Evolutionary conservation across 257 asterid species (phyloP).

Genomic region (Lycium ferocissimum): DNA sequence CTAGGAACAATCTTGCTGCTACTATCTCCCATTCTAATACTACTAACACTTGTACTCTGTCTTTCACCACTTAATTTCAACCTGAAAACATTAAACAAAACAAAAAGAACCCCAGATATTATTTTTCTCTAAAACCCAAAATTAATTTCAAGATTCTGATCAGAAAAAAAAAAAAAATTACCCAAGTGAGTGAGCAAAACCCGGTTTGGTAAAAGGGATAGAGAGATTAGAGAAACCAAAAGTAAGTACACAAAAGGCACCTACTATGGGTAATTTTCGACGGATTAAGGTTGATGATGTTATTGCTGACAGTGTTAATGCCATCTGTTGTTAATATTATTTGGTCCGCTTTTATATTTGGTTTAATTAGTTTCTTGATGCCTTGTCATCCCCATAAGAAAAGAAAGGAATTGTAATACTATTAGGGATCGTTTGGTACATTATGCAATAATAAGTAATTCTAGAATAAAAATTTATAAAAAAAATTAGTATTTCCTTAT

Average conservation of each 20-base stretch:
- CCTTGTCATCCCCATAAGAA: not conserved
- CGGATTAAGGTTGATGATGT: conserved; percentile 66
- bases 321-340: conserved; percentile 56
- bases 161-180: conserved; percentile 34
- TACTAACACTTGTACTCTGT: conserved; percentile 47
- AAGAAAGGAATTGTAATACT: conserved; percentile 20
- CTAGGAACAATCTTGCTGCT: conserved; percentile 69
- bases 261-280: conserved; percentile 75
- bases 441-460: too few species aligned
- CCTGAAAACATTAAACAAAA: conserved; percentile 40
- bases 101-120: conserved; percentile 26
- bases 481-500: too few species aligned
- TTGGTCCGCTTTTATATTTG: conserved; percentile 32
- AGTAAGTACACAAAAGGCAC: conserved; percentile 83
- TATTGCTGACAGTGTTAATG: conserved; percentile 68
- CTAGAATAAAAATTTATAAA: too few species aligned
- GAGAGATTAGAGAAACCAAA: conserved; percentile 77
- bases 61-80: conserved; percentile 45
- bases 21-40: conserved; percentile 69
- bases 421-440: too few species aligned
- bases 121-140: conserved; percentile 32
- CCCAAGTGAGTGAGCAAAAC: conserved; percentile 56
- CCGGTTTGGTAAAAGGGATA: conserved; percentile 49
- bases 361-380: not conserved
- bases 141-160: not conserved